These are phyloP conservation scores for Elsinoe perseae DNA, from an alignment of 2,329 filamentous ascomycete genomes.

Conservation along the genomic window DNA sequence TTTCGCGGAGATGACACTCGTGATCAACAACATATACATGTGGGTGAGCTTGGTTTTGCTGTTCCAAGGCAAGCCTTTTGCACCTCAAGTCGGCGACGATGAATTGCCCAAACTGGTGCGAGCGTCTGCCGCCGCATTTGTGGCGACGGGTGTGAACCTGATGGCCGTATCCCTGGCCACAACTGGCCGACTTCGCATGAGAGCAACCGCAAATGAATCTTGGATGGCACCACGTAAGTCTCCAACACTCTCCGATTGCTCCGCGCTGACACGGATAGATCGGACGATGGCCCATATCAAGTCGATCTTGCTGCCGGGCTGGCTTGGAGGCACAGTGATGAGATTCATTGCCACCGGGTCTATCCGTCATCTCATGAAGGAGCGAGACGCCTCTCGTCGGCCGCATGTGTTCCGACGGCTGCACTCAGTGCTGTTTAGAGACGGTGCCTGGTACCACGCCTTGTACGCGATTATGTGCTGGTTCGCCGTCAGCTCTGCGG, in stretches of 20 bases:
- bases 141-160: not conserved
- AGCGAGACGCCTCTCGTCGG: constrained; percentile 42
- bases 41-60: constrained; percentile 4
- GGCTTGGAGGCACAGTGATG: constrained; percentile 49
- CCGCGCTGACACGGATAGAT: not conserved
- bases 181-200: not conserved
- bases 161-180: not conserved
- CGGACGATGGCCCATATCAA: constrained; percentile 16
- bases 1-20: constrained; percentile 1
- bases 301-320: constrained; percentile 21
- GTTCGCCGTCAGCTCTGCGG: constrained; percentile 42
- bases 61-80: constrained; percentile 1
- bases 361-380: constrained; percentile 48
- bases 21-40: not conserved
- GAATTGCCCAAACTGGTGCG: constrained; percentile 1
- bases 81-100: not conserved
- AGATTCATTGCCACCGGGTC: constrained; percentile 57
- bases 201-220: constrained; percentile 34
- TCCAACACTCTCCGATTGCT: not conserved
- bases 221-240: constrained; percentile 17
- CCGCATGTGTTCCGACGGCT: constrained; percentile 46
- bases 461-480: constrained; percentile 48
- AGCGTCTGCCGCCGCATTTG: constrained; percentile 1
- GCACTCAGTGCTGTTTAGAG: constrained; percentile 49
- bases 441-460: constrained; percentile 50